Evolutionary conservation across 371 early-diverging fungal species (phyloP).

Genomic region (Entomophthora muscae): DNA sequence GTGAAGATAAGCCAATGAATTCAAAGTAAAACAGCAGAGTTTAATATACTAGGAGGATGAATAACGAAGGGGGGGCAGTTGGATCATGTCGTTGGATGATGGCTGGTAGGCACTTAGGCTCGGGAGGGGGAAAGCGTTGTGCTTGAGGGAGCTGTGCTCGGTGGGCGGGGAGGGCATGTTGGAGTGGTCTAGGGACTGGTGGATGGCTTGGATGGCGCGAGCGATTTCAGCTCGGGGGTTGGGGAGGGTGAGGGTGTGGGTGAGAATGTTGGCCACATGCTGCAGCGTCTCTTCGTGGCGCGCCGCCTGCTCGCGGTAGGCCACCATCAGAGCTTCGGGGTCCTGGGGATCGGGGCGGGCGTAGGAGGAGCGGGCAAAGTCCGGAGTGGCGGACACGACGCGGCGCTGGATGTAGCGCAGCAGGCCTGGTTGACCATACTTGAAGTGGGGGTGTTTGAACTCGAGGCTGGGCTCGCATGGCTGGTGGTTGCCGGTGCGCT

Average conservation of each 20-base stretch:
- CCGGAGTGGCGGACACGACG: background rate
- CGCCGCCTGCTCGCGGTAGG: background rate
- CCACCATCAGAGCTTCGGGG: background rate
- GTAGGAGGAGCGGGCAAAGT: background rate
- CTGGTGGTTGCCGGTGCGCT: conserved; percentile 10
- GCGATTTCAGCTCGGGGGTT: background rate
- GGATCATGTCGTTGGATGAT: background rate
- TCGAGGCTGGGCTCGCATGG: background rate
- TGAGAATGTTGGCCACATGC: background rate
- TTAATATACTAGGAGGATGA: too few relatives aligned
- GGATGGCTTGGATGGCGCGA: background rate
- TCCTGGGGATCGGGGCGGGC: background rate
- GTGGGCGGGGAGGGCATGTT: background rate
- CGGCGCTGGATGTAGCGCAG: background rate
- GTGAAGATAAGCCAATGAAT: too few relatives aligned
- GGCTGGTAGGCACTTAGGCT: background rate
- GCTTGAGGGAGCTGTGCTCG: background rate
- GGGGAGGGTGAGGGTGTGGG: background rate
- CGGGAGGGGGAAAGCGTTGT: background rate
- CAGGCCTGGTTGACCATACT: background rate
- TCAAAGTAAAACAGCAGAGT: too few relatives aligned
- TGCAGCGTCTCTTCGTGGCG: background rate
- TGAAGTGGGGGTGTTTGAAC: background rate
- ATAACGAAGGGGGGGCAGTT: background rate
- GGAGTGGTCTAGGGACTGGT: background rate